Percentiles rank a stretch among this genome's conserved stretches.
Evolutionary conservation across 371 early-diverging fungal species (phyloP).

Genomic region (Cokeromyces recurvatus): DNA sequence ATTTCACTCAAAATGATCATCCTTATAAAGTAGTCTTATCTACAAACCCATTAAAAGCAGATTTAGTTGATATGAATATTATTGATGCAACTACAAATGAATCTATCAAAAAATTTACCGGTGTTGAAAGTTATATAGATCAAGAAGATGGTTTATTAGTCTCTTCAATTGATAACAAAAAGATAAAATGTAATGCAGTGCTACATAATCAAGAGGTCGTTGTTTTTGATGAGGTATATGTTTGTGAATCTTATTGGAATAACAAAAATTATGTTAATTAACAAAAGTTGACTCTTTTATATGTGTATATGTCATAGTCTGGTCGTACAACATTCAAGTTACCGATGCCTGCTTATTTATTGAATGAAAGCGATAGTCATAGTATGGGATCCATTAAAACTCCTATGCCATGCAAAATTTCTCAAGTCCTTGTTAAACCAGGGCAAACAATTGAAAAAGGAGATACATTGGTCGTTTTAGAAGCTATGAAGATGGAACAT

Average conservation of each 20-base stretch:
- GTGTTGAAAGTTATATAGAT: constrained; percentile 27
- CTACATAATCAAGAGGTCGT: constrained; percentile 55
- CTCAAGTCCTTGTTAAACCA: constrained; percentile 74
- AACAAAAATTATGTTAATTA: no score
- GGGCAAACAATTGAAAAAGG: constrained; percentile 87
- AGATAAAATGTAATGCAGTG: constrained; percentile 56
- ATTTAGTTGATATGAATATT: constrained; percentile 28
- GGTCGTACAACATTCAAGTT: constrained; percentile 57
- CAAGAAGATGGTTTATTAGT: constrained; percentile 41
- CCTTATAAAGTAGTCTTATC: constrained; percentile 28
- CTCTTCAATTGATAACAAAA: constrained; percentile 56
- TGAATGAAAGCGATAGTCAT: constrained; percentile 38
- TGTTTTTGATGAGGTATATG: constrained; percentile 59
- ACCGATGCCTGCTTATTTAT: constrained; percentile 56
- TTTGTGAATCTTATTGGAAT: no score
- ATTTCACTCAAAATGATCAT: constrained; percentile 23
- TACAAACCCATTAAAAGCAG: constrained; percentile 8
- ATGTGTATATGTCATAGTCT: no score
- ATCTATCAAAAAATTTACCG: constrained; percentile 21
- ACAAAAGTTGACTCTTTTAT: no score
- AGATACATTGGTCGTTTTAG: constrained; percentile 78
- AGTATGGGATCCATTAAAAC: constrained; percentile 71
- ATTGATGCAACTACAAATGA: constrained; percentile 15
- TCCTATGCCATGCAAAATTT: constrained; percentile 97
- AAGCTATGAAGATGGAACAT: constrained; percentile 99